Conservation (phyloP, 345 rosid species). For the Rubroshorea leprosula region DNA sequence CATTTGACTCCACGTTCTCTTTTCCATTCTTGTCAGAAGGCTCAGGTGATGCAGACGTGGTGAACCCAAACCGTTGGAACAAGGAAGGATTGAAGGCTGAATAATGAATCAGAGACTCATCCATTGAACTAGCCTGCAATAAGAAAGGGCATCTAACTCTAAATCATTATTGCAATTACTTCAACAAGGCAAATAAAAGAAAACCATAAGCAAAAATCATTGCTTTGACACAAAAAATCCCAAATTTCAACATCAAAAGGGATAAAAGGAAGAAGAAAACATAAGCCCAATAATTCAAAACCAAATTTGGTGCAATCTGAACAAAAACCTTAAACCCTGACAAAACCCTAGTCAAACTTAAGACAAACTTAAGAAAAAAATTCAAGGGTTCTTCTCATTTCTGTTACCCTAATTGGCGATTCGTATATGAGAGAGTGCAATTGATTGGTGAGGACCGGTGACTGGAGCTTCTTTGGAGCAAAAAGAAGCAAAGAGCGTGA, state of each 20-base stretch:
- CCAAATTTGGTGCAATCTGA: background rate
- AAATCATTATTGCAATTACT: background rate
- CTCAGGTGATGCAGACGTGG: slow-evolving; percentile 63
- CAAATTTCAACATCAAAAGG: slow-evolving; percentile 1
- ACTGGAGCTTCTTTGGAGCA: slow-evolving; percentile 29
- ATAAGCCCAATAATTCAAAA: background rate
- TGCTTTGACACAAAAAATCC: background rate
- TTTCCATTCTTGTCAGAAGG: slow-evolving; percentile 25
- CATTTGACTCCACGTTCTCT: slow-evolving; percentile 21
- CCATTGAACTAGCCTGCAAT: slow-evolving; percentile 37
- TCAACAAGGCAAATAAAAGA: background rate
- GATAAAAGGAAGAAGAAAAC: background rate
- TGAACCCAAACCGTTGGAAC: slow-evolving; percentile 48
- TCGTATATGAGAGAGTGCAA: slow-evolving; percentile 32
- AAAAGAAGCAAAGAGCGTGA: slow-evolving; percentile 38
- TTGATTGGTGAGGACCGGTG: slow-evolving; percentile 28
- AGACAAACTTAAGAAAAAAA: background rate
- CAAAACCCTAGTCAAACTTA: slow-evolving; percentile 23
- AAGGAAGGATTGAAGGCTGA: slow-evolving; percentile 28
- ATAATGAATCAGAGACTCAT: slow-evolving; percentile 38
- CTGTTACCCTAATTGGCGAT: slow-evolving; percentile 32
- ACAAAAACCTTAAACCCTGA: slow-evolving; percentile 39
- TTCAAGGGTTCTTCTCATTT: background rate
- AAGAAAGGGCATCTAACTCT: slow-evolving; percentile 2
- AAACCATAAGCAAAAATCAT: background rate